Evolutionary conservation across 306 rosid species (phyloP).

Genomic region (Quercus mongolica): DNA sequence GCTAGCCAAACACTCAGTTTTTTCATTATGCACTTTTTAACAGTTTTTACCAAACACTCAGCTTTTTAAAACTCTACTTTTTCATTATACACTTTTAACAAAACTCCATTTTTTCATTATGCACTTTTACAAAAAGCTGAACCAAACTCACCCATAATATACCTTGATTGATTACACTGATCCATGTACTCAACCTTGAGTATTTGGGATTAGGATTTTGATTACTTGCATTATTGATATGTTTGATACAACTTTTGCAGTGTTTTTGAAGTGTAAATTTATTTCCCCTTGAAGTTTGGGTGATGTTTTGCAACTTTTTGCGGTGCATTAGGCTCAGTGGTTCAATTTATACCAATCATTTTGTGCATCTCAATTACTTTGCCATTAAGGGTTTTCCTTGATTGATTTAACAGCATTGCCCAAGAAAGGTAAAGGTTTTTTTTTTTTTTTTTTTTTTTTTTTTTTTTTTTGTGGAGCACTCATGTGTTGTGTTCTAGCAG

Average conservation of each 20-base stretch:
- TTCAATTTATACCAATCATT: background rate
- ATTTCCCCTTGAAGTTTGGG: background rate
- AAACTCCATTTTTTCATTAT: no score
- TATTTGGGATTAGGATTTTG: background rate
- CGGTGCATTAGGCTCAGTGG: background rate
- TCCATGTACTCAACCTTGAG: background rate
- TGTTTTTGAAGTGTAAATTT: background rate
- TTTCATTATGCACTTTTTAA: no score
- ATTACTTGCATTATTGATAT: background rate
- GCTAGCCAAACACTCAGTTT: no score
- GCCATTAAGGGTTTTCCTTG: background rate
- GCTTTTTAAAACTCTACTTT: no score
- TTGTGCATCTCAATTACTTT: background rate
- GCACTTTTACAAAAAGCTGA: no score
- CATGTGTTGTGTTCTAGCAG: conserved; percentile 33
- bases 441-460: no score
- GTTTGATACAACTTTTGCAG: background rate
- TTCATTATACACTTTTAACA: no score
- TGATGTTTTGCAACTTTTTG: background rate
- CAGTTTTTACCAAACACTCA: no score
- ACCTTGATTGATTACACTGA: background rate
- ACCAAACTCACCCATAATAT: background rate
- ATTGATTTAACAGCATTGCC: background rate
- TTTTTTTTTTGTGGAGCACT: background rate
- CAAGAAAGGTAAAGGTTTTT: background rate